Base-by-base conservation (phyloP, 2,329 filamentous ascomycete species). In the Sclerotinia trifoliorum region DNA sequence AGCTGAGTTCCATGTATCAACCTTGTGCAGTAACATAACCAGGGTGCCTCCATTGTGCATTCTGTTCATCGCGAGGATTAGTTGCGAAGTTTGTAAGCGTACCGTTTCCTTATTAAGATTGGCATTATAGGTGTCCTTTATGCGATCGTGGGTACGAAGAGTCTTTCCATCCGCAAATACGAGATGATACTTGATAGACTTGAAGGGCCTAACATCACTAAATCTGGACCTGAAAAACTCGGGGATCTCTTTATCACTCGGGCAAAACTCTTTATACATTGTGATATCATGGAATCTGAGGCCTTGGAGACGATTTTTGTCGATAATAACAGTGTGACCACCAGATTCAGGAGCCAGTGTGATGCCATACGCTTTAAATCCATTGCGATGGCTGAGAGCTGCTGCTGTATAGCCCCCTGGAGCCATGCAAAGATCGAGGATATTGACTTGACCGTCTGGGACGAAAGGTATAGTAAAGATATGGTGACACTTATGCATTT, bases 401-500 rank as follows among this genome's bases (percentile, higher is more conserved):
- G 65, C 55, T 10, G 67, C 55, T 32, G 72, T 71, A 42, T 70
- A 74, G 15, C 73, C 72, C 32, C 72, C 71, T 5, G 71, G 72
- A 46, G 69, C 58, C 72, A 73, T 74, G 56, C 75, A 76, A 17
- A 77, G 70, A 68, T 77, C 74, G 17, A 77, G 71, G 21, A 74
- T 68, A 35, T 71, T 71, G 6, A 73, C 56, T 19, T 42, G 46
- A 15, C 19, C 6, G 15, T 51, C 29, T 11, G 58, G 29, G 1
- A 60, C 54, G 44, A 51, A 35, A 10, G 49, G 39, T 26, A 64
- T 26, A 29, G 29, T 61, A 24, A 75, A 60, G 44, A 66, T 68
- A 11, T 57, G 48, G 5, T 72, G 72, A 6, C 51, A n/a, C 1
- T 48, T 11, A 10, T 85, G 71, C 29, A 86, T 73, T 61, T 84